These are phyloP conservation scores for Thecaphora thlaspeos DNA, from an alignment of 1,284 basidiomycete genomes.

Conservation along the genomic window DNA sequence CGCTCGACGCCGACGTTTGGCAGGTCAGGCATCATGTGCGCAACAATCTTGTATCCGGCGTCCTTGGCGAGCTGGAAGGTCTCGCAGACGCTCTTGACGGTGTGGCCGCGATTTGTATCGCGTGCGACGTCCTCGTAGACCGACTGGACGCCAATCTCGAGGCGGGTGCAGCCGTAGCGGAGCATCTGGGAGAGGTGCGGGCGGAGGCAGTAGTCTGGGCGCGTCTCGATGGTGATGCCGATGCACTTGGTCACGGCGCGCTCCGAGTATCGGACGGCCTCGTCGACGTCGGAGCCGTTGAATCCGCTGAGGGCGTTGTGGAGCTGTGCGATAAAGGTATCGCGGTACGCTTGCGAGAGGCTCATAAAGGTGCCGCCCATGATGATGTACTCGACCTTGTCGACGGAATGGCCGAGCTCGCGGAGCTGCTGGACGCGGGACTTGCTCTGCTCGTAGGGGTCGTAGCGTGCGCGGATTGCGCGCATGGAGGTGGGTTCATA, in stretches of 20 bases:
- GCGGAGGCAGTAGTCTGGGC: slow-evolving; percentile 95
- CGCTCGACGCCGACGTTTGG: slow-evolving; percentile 97
- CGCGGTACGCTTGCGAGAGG: slow-evolving; percentile 92
- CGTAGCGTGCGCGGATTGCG: slow-evolving; percentile 94
- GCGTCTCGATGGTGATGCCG: slow-evolving; percentile 97
- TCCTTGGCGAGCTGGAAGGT: slow-evolving; percentile 98
- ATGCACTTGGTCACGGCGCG: slow-evolving; percentile 97
- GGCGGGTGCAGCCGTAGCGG: slow-evolving; percentile 93
- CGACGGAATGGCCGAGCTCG: slow-evolving; percentile 89
- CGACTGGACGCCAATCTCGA: slow-evolving; percentile 97
- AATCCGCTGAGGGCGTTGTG: slow-evolving; percentile 96
- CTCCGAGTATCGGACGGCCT: slow-evolving; percentile 96
- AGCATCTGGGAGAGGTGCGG: slow-evolving; percentile 99
- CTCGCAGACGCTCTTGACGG: slow-evolving; percentile 93
- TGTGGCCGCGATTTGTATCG: slow-evolving; percentile 93
- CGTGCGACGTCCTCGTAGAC: slow-evolving; percentile 99
- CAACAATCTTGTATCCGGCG: slow-evolving; percentile 94
- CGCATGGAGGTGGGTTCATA: slow-evolving; percentile 99
- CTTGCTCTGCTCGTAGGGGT: slow-evolving; percentile 96
- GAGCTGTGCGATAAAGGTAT: slow-evolving; percentile 89
- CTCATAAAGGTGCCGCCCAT: slow-evolving; percentile 99
- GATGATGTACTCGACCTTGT: slow-evolving; percentile 98
- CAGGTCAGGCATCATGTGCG: slow-evolving; percentile 63
- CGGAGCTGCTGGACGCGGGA: slow-evolving; percentile 93
- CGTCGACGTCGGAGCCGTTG: slow-evolving; percentile 85